A percentile compares a stretch with the other conserved stretches of the same genome.
phyloP scores from a whole-genome alignment of 2,329 filamentous ascomycete species.

The Stachybotrys chartarum region DNA sequence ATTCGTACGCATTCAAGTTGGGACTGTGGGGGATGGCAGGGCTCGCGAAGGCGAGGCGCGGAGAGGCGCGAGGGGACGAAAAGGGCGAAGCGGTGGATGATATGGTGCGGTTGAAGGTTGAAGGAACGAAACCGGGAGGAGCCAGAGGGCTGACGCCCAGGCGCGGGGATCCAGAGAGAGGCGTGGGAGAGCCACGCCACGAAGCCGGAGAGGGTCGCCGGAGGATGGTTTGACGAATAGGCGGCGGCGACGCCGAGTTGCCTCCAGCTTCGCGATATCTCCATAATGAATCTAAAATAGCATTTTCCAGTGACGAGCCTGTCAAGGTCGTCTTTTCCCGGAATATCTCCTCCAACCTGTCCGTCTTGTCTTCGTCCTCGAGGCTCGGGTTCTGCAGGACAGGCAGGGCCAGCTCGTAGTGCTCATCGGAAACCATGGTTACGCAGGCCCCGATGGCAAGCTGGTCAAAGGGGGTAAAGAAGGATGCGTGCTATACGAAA shows the following conservation, averaged over 20 bases:
- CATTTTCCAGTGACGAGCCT: constrained; percentile 78
- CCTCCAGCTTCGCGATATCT: constrained; percentile 64
- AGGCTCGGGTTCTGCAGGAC: constrained; percentile 75
- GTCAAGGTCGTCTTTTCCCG: constrained; percentile 69
- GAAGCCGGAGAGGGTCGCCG: constrained; percentile 87
- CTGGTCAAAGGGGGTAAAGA: too few species aligned
- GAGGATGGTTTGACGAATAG: constrained; percentile 81
- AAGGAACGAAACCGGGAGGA: constrained; percentile 75
- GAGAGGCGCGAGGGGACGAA: constrained; percentile 86
- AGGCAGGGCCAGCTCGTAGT: constrained; percentile 86
- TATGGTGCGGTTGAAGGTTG: constrained; percentile 66
- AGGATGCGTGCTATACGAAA: too few species aligned
- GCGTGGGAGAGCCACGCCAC: constrained; percentile 80
- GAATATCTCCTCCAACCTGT: constrained; percentile 81
- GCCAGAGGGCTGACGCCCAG: constrained; percentile 76
- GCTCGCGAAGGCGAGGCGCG: constrained; percentile 80
- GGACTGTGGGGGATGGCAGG: constrained; percentile 91
- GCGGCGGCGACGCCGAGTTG: constrained; percentile 66
- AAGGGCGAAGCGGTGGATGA: constrained; percentile 83
- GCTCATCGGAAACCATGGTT: constrained; percentile 84
- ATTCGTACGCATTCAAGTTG: constrained; percentile 90
- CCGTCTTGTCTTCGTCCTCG: constrained; percentile 93
- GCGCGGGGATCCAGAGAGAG: constrained; percentile 74
- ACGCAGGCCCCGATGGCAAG: constrained; percentile 3
- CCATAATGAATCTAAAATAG: constrained; percentile 86